Base-by-base conservation (phyloP, 1,284 basidiomycete species). In the Sphagnurus paluster region DNA sequence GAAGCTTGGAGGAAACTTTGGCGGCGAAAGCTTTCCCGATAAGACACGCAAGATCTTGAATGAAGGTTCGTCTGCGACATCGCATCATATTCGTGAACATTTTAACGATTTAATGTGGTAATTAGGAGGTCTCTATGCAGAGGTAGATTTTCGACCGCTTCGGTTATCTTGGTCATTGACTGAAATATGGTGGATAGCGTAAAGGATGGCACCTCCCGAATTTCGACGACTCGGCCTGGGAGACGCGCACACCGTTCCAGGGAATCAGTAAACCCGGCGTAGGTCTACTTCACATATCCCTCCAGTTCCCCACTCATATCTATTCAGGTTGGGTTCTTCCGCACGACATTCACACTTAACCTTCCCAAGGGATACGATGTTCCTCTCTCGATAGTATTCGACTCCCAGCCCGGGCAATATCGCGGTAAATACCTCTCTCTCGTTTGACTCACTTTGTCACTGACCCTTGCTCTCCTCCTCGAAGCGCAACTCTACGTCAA, bases 141-240 rank as follows among this genome's bases (percentile, higher is more conserved):
- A 56, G 41, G 50, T 49, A 47, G 4, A 13, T 6, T n/a, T 5
- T 6, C 17, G 8, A 4, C 23, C 4, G 10, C 20, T 37, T 8
- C 5, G 23, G n/a, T 2, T 9, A 7, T 11, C 21, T 6, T 37
- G 10, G 17, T 4, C 5, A 13, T 6, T 24, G 3, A 20, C 19
- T 37, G 7, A 24, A n/a, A 5, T 13, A 39, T 6, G n/a, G n/a
- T 16, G 9, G 21, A 4, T 25, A 55, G 51, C 46, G 57, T 9
- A 46, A 42, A 33, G 56, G 56, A 14, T 59, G 57, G 56, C 56
- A 57, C 39, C 44, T 59, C n/a, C 57, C 56, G 17, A 55, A 52
- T 4, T 59, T 58, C 41, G 51, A 58, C 24, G 50, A 52, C 21
- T 53, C 53, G 5, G 21, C 36, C 9, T 58, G 56, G 56, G 46